These are phyloP conservation scores for Vitis cinerea DNA, from an alignment of 164 flowering plant genomes.

Conservation along the genomic window DNA sequence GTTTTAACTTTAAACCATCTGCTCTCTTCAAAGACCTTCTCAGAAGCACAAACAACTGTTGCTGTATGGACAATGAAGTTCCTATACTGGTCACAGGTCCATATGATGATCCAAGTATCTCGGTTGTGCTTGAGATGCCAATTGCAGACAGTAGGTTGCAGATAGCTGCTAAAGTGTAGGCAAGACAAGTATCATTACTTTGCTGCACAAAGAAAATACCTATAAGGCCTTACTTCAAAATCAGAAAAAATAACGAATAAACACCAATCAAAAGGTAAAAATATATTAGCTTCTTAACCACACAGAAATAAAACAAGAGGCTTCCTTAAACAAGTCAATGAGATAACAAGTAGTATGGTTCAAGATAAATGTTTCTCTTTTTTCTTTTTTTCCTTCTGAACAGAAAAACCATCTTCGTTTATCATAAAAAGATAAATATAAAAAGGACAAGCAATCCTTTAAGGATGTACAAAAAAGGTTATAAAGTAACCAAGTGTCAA, in stretches of 20 bases:
- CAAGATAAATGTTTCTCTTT: no score
- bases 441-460: no score
- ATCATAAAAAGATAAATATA: no score
- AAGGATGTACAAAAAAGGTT: no score
- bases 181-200: slow-evolving; percentile 83
- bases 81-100: slow-evolving; percentile 54
- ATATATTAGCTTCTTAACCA: background rate
- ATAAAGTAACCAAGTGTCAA: no score
- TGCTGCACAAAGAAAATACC: slow-evolving; percentile 51
- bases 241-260: background rate
- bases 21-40: slow-evolving; percentile 80
- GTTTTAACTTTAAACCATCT: slow-evolving; percentile 72
- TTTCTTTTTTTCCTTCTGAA: no score
- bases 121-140: slow-evolving; percentile 61
- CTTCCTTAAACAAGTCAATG: no score
- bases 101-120: slow-evolving; percentile 74
- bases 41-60: slow-evolving; percentile 76
- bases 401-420: no score
- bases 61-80: slow-evolving; percentile 70
- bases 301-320: background rate
- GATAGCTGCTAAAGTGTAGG: slow-evolving; percentile 82
- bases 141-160: slow-evolving; percentile 79
- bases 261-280: background rate
- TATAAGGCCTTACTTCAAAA: slow-evolving; percentile 5
- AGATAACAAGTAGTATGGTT: no score